Evolutionary conservation across 2,329 filamentous ascomycete genomes (phyloP), one percentile per base, ranked within the genome.

Genomic region (Monilinia aucupariae): DNA sequence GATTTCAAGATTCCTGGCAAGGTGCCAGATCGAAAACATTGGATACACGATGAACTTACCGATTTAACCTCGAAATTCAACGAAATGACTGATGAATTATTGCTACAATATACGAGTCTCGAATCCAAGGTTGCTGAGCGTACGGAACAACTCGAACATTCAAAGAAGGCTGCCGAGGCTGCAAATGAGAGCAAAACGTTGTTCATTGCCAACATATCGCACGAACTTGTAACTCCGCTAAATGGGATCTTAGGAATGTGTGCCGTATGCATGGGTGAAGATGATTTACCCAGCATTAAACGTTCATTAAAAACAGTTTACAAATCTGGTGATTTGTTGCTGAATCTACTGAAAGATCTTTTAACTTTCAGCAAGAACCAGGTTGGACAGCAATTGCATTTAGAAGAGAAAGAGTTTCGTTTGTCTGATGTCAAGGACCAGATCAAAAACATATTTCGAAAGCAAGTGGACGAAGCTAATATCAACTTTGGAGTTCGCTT

Each of bases 231-330:
- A n/a, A 61, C 94, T 1, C 94, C 94, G 0, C 81, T 97, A 63
- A 97, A 97, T 72, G 94, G 93, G 15, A 97, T 97, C 55, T 81
- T 99, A 71, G 94, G 94, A 64, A 94, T 97, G 88, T 92, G 89
- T 69, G 89, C 91, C 0, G 89, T 96, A 0, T 94, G 91, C 75
- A 94, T 96, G 91, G 89, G 92, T 67, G 92, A 96, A 74, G 87
- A 92, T 55, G 91, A 96, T 70, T 78, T 92, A 17, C 75, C 81
- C 39, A 85, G 88, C 68, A 86, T 96, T 67, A 92, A 92, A 74
- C 85, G 92, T 68, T 94, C 90, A 1, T 79, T 97, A 6, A 89
- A 91, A 70, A 91, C 92, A 22, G 86, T 97, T 25, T 96, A 96
- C 76, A 94, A 92, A 75, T 93, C 90, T 27, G 91, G 85, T 27